Percentiles rank a stretch among this genome's conserved stretches.
phyloP scores from a whole-genome alignment of 2,329 filamentous ascomycete genomes.

The Alternaria rosae region DNA sequence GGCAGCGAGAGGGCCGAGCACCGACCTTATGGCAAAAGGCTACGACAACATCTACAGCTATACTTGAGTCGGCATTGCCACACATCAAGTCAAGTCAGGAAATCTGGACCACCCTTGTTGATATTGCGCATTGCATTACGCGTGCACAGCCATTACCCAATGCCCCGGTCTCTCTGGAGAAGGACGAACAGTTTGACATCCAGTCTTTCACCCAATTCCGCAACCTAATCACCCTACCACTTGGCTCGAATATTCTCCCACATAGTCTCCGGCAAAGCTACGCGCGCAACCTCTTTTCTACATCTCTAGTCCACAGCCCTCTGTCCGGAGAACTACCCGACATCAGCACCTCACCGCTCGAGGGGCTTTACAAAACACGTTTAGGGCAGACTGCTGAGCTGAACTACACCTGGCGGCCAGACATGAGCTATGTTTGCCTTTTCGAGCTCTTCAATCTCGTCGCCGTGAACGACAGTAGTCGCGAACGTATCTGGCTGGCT shows the following conservation, averaged over 20 bases:
- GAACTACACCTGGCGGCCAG: slow-evolving; percentile 68
- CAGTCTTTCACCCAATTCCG: slow-evolving; percentile 73
- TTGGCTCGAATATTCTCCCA: slow-evolving; percentile 71
- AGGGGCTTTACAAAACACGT: slow-evolving; percentile 69
- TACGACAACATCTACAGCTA: slow-evolving; percentile 71
- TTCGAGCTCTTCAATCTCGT: slow-evolving; percentile 71
- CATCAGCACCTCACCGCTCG: slow-evolving; percentile 61
- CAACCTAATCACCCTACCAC: slow-evolving; percentile 74
- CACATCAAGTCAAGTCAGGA: slow-evolving; percentile 44
- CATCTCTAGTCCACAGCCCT: slow-evolving; percentile 79
- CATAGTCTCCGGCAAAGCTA: slow-evolving; percentile 74
- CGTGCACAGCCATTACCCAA: slow-evolving; percentile 49
- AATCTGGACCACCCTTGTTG: slow-evolving; percentile 69
- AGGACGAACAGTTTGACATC: slow-evolving; percentile 84
- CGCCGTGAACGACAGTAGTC: slow-evolving; percentile 56
- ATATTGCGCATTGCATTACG: slow-evolving; percentile 49
- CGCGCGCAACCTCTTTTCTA: slow-evolving; percentile 77
- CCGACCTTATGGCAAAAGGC: slow-evolving; percentile 80
- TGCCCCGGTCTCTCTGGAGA: slow-evolving; percentile 41
- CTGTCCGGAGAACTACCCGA: slow-evolving; percentile 68
- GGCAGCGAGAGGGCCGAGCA: slow-evolving; percentile 73
- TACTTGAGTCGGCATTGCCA: slow-evolving; percentile 72
- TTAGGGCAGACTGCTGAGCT: slow-evolving; percentile 76
- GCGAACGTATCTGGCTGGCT: slow-evolving; percentile 67
- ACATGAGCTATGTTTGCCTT: slow-evolving; percentile 81